Conservation (phyloP, 306 rosid genomes). For the Sicyos baderoa region DNA sequence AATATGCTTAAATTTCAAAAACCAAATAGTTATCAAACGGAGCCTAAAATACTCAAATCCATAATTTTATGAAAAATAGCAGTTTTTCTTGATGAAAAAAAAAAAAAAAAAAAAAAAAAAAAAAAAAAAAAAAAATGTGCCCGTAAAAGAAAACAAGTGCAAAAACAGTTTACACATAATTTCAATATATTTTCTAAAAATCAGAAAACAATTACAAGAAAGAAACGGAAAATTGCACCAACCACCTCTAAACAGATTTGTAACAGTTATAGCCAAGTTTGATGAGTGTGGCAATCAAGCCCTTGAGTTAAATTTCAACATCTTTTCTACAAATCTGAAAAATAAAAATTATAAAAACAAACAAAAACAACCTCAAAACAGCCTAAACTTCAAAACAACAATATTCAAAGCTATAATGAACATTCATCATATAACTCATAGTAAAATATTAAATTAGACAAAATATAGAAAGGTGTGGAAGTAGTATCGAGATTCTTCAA, state of each 20-base stretch:
- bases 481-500: constrained; percentile 13
- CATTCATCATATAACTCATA: neutral
- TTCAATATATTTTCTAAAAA: neutral
- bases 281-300: too few species aligned
- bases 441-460: neutral
- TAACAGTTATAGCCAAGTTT: too few species aligned
- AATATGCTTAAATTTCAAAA: too few species aligned
- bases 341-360: neutral
- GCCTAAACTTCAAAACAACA: neutral
- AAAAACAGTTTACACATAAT: neutral
- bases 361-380: neutral
- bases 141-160: neutral
- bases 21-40: too few species aligned
- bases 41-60: neutral
- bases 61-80: neutral
- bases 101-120: neutral
- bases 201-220: too few species aligned
- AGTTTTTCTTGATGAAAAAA: too few species aligned
- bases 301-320: too few species aligned
- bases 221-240: too few species aligned
- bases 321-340: neutral
- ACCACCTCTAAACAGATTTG: too few species aligned
- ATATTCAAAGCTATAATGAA: constrained; percentile 7
- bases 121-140: neutral
- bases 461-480: constrained; percentile 4